Percentiles rank a stretch among this genome's conserved stretches.
Conservation (phyloP, 345 rosid species). For the Pistacia atlantica region DNA sequence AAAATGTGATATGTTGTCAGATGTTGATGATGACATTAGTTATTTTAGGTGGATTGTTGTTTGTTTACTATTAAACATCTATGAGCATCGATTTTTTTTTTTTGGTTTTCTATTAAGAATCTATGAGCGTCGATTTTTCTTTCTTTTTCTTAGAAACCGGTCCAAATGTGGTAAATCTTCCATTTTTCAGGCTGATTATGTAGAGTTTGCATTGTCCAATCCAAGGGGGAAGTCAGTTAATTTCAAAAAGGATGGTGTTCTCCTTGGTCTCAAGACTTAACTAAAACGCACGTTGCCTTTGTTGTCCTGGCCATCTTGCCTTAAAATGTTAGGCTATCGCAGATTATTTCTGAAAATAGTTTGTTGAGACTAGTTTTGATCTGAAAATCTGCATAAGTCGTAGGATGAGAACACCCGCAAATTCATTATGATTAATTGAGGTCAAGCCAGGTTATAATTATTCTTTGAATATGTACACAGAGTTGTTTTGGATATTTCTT, state of each 20-base stretch:
- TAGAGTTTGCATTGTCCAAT: constrained; percentile 23
- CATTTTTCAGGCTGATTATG: constrained; percentile 38
- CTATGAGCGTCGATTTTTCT: not conserved
- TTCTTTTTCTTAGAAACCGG: not conserved
- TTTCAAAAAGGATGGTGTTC: not conserved
- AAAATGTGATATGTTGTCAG: no score
- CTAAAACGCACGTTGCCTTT: not conserved
- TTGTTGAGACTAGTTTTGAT: not conserved
- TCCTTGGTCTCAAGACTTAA: not conserved
- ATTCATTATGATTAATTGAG: not conserved
- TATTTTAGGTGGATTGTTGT: no score
- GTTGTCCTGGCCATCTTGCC: not conserved
- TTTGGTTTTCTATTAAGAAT: no score
- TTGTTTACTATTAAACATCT: no score
- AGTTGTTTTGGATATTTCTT: not conserved
- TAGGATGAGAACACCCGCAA: not conserved
- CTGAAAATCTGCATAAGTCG: not conserved
- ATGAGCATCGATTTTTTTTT: no score
- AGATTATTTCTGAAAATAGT: not conserved
- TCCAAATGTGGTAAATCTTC: not conserved
- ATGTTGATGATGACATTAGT: no score
- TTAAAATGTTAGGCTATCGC: not conserved
- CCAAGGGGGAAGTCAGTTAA: constrained; percentile 15
- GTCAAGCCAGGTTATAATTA: not conserved
- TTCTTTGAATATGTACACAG: not conserved